Conservation (phyloP, 495 filamentous ascomycete genomes). For the Hyaloscypha bicolor region DNA sequence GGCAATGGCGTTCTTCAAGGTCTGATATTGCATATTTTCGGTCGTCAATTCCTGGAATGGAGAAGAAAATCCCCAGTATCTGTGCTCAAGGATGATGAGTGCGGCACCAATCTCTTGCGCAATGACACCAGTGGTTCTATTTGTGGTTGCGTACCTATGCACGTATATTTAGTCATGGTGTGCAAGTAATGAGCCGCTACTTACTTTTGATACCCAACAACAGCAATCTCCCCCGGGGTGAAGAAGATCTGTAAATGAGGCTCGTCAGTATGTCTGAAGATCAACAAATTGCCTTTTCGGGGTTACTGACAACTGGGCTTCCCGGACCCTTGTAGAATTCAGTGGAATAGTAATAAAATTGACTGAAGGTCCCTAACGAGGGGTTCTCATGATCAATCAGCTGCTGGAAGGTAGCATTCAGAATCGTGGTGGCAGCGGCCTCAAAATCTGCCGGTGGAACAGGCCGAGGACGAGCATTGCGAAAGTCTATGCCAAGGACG, state of each 20-base stretch:
- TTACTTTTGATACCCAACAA: constrained; percentile 42
- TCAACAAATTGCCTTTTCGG: constrained; percentile 14
- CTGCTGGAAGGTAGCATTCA: constrained; percentile 43
- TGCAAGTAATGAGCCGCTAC: background rate
- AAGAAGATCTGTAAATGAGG: constrained; percentile 45
- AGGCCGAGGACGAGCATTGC: constrained; percentile 1
- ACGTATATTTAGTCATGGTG: background rate
- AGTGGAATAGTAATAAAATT: constrained; percentile 51
- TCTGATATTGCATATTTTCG: constrained; percentile 61
- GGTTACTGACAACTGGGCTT: constrained; percentile 47
- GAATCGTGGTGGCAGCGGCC: background rate
- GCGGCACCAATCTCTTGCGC: constrained; percentile 56
- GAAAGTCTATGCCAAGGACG: background rate
- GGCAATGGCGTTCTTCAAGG: constrained; percentile 59
- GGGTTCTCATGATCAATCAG: constrained; percentile 54
- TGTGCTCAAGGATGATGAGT: constrained; percentile 57
- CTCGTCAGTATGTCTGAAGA: constrained; percentile 2
- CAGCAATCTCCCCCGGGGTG: constrained; percentile 57
- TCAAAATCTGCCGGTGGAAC: background rate
- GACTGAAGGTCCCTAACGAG: constrained; percentile 51
- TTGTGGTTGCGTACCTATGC: constrained; percentile 47
- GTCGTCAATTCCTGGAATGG: constrained; percentile 56
- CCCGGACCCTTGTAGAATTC: constrained; percentile 53
- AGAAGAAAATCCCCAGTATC: constrained; percentile 64
- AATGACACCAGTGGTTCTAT: constrained; percentile 49